phyloP scores from a whole-genome alignment of 1,284 basidiomycete genomes.

The Leccinum pallidistipes region DNA sequence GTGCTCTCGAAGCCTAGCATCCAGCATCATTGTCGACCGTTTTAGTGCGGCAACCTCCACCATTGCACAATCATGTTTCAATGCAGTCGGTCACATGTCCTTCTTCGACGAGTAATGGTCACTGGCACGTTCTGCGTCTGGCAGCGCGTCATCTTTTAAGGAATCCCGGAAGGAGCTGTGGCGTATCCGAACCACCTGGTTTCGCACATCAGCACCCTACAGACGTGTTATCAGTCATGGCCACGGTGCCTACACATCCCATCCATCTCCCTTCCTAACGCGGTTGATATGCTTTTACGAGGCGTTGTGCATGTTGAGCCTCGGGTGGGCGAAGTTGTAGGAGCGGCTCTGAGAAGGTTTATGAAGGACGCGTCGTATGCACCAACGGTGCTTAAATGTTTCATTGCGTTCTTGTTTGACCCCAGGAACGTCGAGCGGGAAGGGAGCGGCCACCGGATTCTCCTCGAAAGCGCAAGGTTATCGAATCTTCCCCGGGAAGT shows the following conservation, averaged over 20 bases:
- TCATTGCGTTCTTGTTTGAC: conserved; percentile 78
- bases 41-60: conserved; percentile 61
- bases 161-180: conserved; percentile 53
- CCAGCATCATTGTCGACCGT: conserved; percentile 58
- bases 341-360: conserved; percentile 71
- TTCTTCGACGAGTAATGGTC: conserved; percentile 86
- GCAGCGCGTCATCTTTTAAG: conserved; percentile 45
- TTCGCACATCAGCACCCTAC: conserved; percentile 73
- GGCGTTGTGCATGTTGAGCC: conserved; percentile 87
- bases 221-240: conserved; percentile 83
- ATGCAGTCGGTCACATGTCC: conserved; percentile 73
- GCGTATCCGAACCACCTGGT: conserved; percentile 68
- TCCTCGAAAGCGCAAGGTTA: conserved; percentile 65
- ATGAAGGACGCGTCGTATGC: conserved; percentile 63
- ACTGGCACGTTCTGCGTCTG: conserved; percentile 42
- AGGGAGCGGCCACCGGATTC: conserved; percentile 57
- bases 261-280: conserved; percentile 54
- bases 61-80: conserved; percentile 66
- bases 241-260: conserved; percentile 71
- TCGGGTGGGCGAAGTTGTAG: conserved; percentile 66
- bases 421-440: conserved; percentile 70
- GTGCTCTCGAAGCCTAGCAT: conserved; percentile 67
- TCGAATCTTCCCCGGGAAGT: conserved; percentile 53
- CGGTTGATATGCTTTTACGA: conserved; percentile 79
- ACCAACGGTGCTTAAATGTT: conserved; percentile 65